A percentile compares a stretch with the other conserved stretches of the same genome.
These are phyloP conservation scores for Peronospora belbahrii DNA, from an alignment of 352 stramenopile species.

Conservation along the genomic window DNA sequence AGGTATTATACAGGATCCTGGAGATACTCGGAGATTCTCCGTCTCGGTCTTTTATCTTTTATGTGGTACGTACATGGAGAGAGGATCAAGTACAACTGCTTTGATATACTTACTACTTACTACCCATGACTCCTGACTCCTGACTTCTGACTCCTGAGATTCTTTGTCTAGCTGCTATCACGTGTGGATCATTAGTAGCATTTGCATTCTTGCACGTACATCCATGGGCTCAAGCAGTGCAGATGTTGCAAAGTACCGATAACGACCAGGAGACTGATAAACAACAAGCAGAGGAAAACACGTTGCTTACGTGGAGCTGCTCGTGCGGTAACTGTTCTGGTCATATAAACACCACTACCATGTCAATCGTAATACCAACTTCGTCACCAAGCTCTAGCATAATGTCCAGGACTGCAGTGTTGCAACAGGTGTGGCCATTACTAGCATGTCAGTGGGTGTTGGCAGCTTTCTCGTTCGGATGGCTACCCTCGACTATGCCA, in stretches of 20 bases:
- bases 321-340: too few species aligned
- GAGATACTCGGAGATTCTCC: conserved; percentile 45
- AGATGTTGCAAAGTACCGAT: conserved; percentile 3
- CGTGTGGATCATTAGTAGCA: conserved; percentile 39
- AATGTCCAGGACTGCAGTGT: conserved; percentile 17
- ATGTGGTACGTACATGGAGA: conserved; percentile 34
- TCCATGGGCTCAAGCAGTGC: conserved; percentile 22
- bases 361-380: too few species aligned
- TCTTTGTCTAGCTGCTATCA: conserved; percentile 31
- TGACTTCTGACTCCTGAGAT: too few species aligned
- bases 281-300: conserved; percentile 22
- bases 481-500: conserved; percentile 61
- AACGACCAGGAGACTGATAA: background rate
- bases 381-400: conserved; percentile 2
- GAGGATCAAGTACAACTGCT: too few species aligned
- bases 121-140: too few species aligned
- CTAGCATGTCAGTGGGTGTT: conserved; percentile 48
- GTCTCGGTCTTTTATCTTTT: conserved; percentile 51
- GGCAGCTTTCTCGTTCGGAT: conserved; percentile 54
- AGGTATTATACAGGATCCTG: conserved; percentile 50
- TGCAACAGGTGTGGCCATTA: conserved; percentile 41
- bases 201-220: conserved; percentile 54
- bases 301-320: conserved; percentile 18
- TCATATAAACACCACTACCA: too few species aligned
- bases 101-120: too few species aligned